phyloP scores from a whole-genome alignment of 257 asterid genomes.

The Lycium ferocissimum region DNA sequence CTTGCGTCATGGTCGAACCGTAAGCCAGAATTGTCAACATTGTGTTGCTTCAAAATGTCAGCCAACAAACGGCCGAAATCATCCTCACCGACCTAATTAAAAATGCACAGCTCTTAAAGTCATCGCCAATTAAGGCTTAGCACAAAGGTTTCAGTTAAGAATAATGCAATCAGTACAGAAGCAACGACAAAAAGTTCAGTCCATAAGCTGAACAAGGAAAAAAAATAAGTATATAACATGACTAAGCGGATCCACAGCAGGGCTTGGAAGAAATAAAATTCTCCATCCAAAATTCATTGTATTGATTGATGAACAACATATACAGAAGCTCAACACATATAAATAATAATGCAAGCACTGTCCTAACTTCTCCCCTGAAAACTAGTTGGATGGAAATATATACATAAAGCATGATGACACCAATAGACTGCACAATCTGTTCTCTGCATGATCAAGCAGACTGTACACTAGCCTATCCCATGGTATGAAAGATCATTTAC shows the following conservation, averaged over 20 bases:
- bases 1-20: constrained; percentile 80
- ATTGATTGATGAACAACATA: not conserved
- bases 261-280: not conserved
- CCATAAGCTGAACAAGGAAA: constrained; percentile 8
- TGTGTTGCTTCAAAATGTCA: constrained; percentile 72
- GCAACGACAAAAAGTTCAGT: not conserved
- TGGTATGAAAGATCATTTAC: not conserved
- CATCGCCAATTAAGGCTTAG: not conserved
- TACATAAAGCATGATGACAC: not conserved
- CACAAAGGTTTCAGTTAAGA: constrained; percentile 12
- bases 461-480: not conserved
- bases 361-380: not conserved
- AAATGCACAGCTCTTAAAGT: constrained; percentile 21
- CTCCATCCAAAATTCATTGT: not conserved
- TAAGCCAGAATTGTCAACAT: constrained; percentile 79
- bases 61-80: constrained; percentile 91
- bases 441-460: not conserved
- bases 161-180: not conserved
- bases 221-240: not conserved
- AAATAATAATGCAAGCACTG: not conserved
- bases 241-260: constrained; percentile 9
- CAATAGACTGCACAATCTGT: not conserved
- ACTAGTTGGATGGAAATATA: not conserved
- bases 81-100: constrained; percentile 84
- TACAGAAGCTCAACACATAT: not conserved